phyloP scores from a whole-genome alignment of 179 eudicot genomes.

The Actinidia arguta region DNA sequence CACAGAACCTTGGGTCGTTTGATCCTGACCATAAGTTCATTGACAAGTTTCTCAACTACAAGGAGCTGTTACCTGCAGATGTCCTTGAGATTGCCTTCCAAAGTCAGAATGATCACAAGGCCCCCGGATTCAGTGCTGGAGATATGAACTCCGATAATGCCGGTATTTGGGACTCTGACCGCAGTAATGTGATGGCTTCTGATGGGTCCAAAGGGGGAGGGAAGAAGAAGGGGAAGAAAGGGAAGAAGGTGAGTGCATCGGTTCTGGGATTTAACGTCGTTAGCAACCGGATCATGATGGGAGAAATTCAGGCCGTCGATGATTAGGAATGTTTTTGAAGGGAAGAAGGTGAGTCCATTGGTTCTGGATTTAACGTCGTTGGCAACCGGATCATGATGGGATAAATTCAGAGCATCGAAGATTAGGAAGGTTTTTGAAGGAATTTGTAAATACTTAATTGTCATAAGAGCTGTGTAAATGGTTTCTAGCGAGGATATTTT shows the following conservation, averaged over 20 bases:
- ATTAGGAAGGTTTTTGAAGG: conserved; percentile 41
- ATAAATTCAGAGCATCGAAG: conserved; percentile 91
- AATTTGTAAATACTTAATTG: conserved; percentile 54
- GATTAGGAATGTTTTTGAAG: conserved; percentile 49
- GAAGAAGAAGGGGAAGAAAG: conserved; percentile 96
- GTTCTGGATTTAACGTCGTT: conserved; percentile 88
- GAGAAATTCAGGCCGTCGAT: conserved; percentile 92
- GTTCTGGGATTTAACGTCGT: conserved; percentile 93
- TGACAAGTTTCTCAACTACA: conserved; percentile 88
- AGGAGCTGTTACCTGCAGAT: conserved; percentile 82
- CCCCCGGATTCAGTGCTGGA: conserved; percentile 41
- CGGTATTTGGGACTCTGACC: conserved; percentile 32
- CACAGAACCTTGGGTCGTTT: conserved; percentile 74
- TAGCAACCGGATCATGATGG: conserved; percentile 99
- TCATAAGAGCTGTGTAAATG: conserved; percentile 49
- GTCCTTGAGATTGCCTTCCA: conserved; percentile 86
- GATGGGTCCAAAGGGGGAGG: conserved; percentile 77
- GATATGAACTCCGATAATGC: conserved; percentile 57
- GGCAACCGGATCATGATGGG: conserved; percentile 99
- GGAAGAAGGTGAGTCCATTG: conserved; percentile 75
- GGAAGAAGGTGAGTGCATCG: conserved; percentile 87
- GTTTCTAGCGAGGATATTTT: conserved; percentile 20
- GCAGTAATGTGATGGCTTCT: conserved; percentile 26
- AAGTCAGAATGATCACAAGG: conserved; percentile 65
- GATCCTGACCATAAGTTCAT: conserved; percentile 91